Evolutionary conservation across 148 eudicot genomes (phyloP), one percentile per base, ranked within the genome.

Genomic region (Tetragonia tetragonoides): DNA sequence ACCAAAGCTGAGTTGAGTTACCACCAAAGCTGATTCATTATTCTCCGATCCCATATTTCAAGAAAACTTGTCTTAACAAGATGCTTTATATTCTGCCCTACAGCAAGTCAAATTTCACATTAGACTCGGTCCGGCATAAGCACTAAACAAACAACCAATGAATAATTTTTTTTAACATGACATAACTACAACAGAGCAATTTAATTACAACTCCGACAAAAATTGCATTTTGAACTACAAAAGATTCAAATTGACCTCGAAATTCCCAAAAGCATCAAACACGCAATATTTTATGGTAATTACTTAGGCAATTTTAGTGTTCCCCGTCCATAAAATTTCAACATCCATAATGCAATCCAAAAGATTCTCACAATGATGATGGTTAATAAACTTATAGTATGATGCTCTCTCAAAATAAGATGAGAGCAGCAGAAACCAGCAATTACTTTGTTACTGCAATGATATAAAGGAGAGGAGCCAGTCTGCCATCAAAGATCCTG

Each of bases 1-100:
- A 15, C 98, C 98, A 82, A 91, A 86, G 66, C 97, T 83, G 42
- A 95, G 77, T 68, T 95, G 98, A 7, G 93, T 88, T 18, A 92
- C 85, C 42, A 86, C 87, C 83, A 80, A 69, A 54, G 86, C 83
- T 72, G 61, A 85, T 74, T 84, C 90, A 75, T 66, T 71, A 40
- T 76, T 78, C 71, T 84, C 86, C 12, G 85, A 84, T 44, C 61
- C 94, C 98, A 95, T 95, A 72, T 20, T 82, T 51, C 15, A 65
- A 11, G 11, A 18, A 61, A 68, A 63, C 0, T 53, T 63, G 34
- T 39, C 53, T n/a, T 53, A 49, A 9, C 44, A 18, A 46, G 24
- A 8, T 44, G 53, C 70, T 67, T 8, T 21, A 46, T 40, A 68
- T 9, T 68, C 2, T 68, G 34, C 56, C 10, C 18, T 23, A 10